phyloP scores from a whole-genome alignment of 345 rosid species.

The Moringa oleifera region DNA sequence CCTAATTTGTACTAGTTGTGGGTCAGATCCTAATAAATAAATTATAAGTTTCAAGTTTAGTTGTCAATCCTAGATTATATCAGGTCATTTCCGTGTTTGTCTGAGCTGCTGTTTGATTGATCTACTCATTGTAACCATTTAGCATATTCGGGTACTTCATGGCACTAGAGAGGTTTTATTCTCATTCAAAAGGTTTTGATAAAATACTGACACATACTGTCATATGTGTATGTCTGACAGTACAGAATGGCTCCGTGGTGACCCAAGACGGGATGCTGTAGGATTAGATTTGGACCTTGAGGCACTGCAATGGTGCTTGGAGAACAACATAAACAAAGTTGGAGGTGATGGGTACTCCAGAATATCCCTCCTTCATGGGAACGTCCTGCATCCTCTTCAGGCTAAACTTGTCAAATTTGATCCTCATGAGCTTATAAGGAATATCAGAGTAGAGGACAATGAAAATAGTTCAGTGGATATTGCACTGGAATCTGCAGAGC shows the following conservation, averaged over 20 bases:
- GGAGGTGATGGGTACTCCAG: constrained; percentile 65
- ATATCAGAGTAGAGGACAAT: constrained; percentile 34
- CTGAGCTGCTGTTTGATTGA: background rate
- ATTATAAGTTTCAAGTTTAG: background rate
- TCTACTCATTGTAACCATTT: background rate
- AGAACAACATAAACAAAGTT: constrained; percentile 61
- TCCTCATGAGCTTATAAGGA: constrained; percentile 39
- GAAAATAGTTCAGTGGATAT: constrained; percentile 15
- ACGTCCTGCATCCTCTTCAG: constrained; percentile 70
- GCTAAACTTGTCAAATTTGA: constrained; percentile 52
- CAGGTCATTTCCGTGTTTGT: background rate
- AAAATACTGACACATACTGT: background rate
- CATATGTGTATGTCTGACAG: constrained; percentile 34
- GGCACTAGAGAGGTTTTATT: background rate
- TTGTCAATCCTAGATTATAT: background rate
- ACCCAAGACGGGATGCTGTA: constrained; percentile 77
- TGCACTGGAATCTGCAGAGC: constrained; percentile 18
- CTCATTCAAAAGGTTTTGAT: background rate
- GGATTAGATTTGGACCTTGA: constrained; percentile 85
- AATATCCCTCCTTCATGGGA: constrained; percentile 76
- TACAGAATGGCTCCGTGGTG: constrained; percentile 75
- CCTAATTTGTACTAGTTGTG: no score
- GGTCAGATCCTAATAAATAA: no score
- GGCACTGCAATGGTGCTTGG: constrained; percentile 79
- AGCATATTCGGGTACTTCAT: background rate